phyloP scores from a whole-genome alignment of 306 rosid species.

The Sindora glabra region DNA sequence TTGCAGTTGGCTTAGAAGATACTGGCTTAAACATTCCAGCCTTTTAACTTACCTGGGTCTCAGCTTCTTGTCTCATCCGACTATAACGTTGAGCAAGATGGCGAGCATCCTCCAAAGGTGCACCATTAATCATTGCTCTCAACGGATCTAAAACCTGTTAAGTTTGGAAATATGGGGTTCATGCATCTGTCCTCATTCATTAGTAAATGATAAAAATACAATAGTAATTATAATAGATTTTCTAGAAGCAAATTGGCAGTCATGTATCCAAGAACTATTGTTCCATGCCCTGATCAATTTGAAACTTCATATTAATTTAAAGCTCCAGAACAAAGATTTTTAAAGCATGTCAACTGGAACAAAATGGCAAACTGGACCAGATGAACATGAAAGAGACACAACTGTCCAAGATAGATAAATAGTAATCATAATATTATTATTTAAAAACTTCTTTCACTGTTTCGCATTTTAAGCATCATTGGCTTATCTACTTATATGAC shows the following conservation, averaged over 20 bases:
- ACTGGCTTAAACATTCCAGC: no score
- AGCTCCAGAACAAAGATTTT: not conserved
- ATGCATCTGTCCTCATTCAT: slow-evolving; percentile 9
- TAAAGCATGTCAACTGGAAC: no score
- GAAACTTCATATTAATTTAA: not conserved
- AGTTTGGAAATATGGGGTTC: slow-evolving; percentile 8
- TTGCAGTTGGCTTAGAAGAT: no score
- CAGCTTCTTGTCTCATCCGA: slow-evolving; percentile 97
- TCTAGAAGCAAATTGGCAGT: not conserved
- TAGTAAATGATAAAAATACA: not conserved
- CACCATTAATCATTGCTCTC: slow-evolving; percentile 76
- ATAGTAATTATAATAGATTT: not conserved
- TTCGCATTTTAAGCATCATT: not conserved
- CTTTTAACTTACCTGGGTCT: slow-evolving; percentile 50
- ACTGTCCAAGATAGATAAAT: no score
- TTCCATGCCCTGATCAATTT: no score
- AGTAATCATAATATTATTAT: not conserved
- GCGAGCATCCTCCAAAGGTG: slow-evolving; percentile 98
- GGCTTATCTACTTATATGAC: no score
- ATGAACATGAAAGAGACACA: not conserved
- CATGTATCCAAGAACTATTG: not conserved
- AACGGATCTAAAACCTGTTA: slow-evolving; percentile 88
- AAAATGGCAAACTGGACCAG: no score
- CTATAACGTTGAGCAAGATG: slow-evolving; percentile 97
- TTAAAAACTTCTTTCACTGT: not conserved